Evolutionary conservation across 192 early-diverging fungal genomes (phyloP).

Genomic region (Coemansia sp.): DNA sequence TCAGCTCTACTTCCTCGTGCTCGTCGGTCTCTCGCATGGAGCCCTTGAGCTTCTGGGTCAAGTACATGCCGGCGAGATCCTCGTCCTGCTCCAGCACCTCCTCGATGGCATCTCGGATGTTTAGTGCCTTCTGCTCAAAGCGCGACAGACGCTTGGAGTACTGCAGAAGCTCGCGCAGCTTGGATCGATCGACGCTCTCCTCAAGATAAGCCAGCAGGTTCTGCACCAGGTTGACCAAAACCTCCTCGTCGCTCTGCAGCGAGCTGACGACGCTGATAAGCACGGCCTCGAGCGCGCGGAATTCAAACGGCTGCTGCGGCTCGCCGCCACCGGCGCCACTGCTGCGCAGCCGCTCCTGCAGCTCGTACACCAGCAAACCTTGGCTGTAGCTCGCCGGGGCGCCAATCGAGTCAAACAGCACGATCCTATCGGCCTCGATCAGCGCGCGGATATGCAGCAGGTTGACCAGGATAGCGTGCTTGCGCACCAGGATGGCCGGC

Average conservation of each 20-base stretch:
- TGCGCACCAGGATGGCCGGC: conserved; percentile 78
- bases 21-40: conserved; percentile 56
- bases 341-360: conserved; percentile 68
- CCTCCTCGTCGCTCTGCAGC: conserved; percentile 67
- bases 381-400: conserved; percentile 68
- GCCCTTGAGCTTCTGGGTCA: conserved; percentile 74
- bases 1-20: conserved; percentile 86
- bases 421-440: conserved; percentile 73
- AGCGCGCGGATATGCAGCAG: conserved; percentile 77
- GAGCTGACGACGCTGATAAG: conserved; percentile 68
- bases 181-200: conserved; percentile 66
- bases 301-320: conserved; percentile 45
- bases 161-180: conserved; percentile 75
- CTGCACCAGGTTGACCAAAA: conserved; percentile 65
- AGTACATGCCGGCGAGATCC: conserved; percentile 85
- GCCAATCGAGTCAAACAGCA: conserved; percentile 73
- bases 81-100: conserved; percentile 85
- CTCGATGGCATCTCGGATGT: conserved; percentile 75
- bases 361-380: conserved; percentile 72
- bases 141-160: conserved; percentile 75
- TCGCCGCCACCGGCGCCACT: conserved; percentile 23
- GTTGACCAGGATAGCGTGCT: conserved; percentile 79
- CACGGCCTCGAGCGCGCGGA: conserved; percentile 77
- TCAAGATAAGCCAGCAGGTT: conserved; percentile 68
- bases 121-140: conserved; percentile 72